Evolutionary conservation across 176 grass and related monocot genomes (phyloP), one percentile per base, ranked within the genome.

Genomic region (Metroxylon sagu): DNA sequence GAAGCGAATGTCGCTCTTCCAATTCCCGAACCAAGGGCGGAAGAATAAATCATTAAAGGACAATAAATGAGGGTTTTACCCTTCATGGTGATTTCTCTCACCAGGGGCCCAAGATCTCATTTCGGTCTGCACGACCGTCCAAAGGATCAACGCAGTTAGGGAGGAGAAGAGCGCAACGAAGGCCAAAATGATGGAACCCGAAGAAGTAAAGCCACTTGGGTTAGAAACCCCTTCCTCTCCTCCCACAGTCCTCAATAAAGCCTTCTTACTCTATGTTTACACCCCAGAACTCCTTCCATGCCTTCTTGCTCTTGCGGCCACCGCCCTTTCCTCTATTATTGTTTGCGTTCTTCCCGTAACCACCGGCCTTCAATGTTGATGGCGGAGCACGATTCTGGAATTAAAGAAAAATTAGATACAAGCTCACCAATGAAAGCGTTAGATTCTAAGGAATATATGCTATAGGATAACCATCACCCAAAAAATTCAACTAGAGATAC

Each of bases 121-220:
- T n/a, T n/a, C n/a, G n/a, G 93, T 59, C 87, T 29, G 73, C 87
- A n/a, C 80, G 1, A 87, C 87, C 2, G 84, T 87, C 93, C 93
- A 97, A n/a, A 97, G 82, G 50, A 97, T 89, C 57, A 97, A 82
- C 1, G 93, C 81, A 56, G n/a, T n/a, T n/a, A 97, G 91, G 77
- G 88, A 91, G n/a, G 93, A 85, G 72, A 97, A 97, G 61, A 97
- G 81, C 7, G 65, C 78, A 1, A 54, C 72, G 69, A 97, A 97
- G 0, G 73, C 76, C 2, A n/a, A n/a, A n/a, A 80, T 62, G 0
- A 88, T 15, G n/a, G 48, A 97, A 97, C 19, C 75, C 62, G 18
- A 97, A 43, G 53, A 76, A 97, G 62, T 82, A 80, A 59, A 84
- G 80, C 66, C 75, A 73, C 53, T 75, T n/a, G n/a, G n/a, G 82